phyloP scores from a whole-genome alignment of 805 yeast species.

The Zygoascus bituminiphila region DNA sequence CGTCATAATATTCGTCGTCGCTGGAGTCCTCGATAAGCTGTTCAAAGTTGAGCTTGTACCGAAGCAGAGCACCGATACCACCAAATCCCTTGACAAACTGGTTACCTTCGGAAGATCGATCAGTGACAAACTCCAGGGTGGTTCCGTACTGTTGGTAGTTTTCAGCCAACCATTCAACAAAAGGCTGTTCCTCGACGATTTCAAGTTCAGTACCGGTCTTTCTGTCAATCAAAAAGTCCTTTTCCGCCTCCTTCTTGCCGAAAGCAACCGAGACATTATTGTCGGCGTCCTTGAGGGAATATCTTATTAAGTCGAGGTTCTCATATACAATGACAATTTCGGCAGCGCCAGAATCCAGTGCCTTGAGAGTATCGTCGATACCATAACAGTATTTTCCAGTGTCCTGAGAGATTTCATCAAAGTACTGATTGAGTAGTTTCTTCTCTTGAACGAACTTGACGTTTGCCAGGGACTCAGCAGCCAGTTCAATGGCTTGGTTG shows the following conservation, averaged over 20 bases:
- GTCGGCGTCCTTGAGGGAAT: conserved; percentile 74
- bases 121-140: conserved; percentile 89
- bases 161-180: conserved; percentile 97
- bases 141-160: conserved; percentile 94
- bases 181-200: conserved; percentile 68
- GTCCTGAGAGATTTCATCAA: conserved; percentile 96
- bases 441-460: conserved; percentile 98
- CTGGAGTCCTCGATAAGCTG: conserved; percentile 84
- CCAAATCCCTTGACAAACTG: conserved; percentile 98
- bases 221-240: conserved; percentile 70
- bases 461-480: conserved; percentile 93
- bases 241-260: conserved; percentile 65
- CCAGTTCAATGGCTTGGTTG: conserved; percentile 96
- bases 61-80: conserved; percentile 94
- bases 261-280: conserved; percentile 68
- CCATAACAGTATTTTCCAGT: conserved; percentile 97
- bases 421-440: conserved; percentile 84
- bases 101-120: conserved; percentile 96
- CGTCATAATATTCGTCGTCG: conserved; percentile 66
- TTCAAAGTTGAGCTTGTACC: conserved; percentile 96
- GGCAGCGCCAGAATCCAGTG: conserved; percentile 92
- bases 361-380: conserved; percentile 92
- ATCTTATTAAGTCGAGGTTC: conserved; percentile 78
- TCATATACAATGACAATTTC: conserved; percentile 90
- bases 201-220: conserved; percentile 90